Evolutionary conservation across 2,329 filamentous ascomycete species (phyloP).

Genomic region (Madurella mycetomatis): DNA sequence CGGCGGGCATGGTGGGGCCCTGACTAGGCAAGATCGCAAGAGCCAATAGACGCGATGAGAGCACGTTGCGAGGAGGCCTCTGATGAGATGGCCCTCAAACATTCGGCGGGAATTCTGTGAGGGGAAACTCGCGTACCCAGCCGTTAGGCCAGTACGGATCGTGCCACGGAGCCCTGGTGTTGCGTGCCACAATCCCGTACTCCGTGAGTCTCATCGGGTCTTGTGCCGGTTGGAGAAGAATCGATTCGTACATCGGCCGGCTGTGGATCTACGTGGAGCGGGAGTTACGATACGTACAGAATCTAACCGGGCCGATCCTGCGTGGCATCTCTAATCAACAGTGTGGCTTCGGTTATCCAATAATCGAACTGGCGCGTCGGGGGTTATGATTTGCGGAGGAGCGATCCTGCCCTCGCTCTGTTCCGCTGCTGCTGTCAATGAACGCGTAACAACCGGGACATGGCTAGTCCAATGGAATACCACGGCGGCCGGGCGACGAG

Average conservation of each 20-base stretch:
- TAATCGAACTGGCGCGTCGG: background rate
- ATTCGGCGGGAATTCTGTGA: background rate
- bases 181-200: slow-evolving; percentile 14
- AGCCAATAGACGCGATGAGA: background rate
- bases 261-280: background rate
- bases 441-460: background rate
- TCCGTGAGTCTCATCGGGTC: slow-evolving; percentile 16
- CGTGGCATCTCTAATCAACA: background rate
- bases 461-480: background rate
- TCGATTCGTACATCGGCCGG: background rate
- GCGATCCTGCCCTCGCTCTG: background rate
- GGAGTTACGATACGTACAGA: background rate
- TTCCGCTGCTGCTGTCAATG: background rate
- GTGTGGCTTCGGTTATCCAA: background rate
- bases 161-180: slow-evolving; percentile 8
- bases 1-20: slow-evolving; percentile 5
- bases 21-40: background rate
- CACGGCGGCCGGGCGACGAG: background rate
- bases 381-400: background rate
- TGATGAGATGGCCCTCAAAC: background rate
- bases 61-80: background rate
- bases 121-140: background rate
- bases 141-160: background rate
- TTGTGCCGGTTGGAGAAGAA: background rate
- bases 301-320: background rate